Evolutionary conservation across 2,329 filamentous ascomycete species (phyloP).

Genomic region (Diaporthe batatas): DNA sequence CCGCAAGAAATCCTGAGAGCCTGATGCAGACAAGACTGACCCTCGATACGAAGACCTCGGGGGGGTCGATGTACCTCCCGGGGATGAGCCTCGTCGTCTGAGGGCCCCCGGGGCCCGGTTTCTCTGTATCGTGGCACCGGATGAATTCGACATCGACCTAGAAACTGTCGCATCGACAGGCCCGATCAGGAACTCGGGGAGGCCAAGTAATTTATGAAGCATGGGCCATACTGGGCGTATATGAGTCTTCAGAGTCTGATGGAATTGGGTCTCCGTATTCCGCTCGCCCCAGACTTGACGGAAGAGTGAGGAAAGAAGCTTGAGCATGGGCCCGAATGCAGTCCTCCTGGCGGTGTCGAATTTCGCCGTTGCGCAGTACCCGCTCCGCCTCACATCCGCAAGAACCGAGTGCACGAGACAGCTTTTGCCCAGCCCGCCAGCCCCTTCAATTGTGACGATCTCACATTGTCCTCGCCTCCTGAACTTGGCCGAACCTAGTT

Average conservation of each 20-base stretch:
- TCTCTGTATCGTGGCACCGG: slow-evolving; percentile 51
- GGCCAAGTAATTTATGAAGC: slow-evolving; percentile 71
- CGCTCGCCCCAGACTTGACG: slow-evolving; percentile 77
- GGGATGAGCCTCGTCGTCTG: slow-evolving; percentile 64
- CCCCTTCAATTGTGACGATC: slow-evolving; percentile 71
- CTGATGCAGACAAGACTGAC: slow-evolving; percentile 59
- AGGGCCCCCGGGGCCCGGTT: slow-evolving; percentile 43
- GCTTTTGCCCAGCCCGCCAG: slow-evolving; percentile 75
- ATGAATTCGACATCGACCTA: slow-evolving; percentile 54
- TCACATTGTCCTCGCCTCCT: slow-evolving; percentile 73
- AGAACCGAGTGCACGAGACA: slow-evolving; percentile 74
- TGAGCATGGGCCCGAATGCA: slow-evolving; percentile 74
- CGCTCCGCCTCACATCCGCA: slow-evolving; percentile 70
- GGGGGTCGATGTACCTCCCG: slow-evolving; percentile 51
- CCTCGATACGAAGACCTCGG: slow-evolving; percentile 54
- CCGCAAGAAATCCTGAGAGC: slow-evolving; percentile 71
- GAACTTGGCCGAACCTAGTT: slow-evolving; percentile 70
- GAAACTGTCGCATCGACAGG: slow-evolving; percentile 55
- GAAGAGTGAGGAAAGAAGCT: slow-evolving; percentile 75
- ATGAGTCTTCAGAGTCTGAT: slow-evolving; percentile 72
- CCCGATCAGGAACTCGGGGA: slow-evolving; percentile 78
- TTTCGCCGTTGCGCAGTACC: slow-evolving; percentile 76
- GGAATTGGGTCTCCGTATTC: slow-evolving; percentile 74
- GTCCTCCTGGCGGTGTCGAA: slow-evolving; percentile 73
- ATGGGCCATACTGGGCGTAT: slow-evolving; percentile 74